Evolutionary conservation across 139 green algal species (phyloP).

Genomic region (Picochlorum sp.): DNA sequence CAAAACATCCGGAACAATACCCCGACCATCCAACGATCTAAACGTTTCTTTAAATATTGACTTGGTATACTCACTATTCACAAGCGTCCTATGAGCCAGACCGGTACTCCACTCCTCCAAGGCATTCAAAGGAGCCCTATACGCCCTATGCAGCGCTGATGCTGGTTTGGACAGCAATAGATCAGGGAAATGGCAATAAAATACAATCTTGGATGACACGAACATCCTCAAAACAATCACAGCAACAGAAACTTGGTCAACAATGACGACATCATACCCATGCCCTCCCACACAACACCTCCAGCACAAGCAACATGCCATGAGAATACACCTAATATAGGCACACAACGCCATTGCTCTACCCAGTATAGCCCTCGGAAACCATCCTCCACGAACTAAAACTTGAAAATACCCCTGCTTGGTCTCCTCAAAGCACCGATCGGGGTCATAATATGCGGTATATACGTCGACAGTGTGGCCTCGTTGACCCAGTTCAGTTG

Average conservation of each 20-base stretch:
- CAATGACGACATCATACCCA: slow-evolving; percentile 73
- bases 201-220: slow-evolving; percentile 62
- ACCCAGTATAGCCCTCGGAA: slow-evolving; percentile 66
- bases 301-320: slow-evolving; percentile 59
- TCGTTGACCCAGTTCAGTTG: slow-evolving; percentile 59
- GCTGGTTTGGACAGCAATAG: slow-evolving; percentile 58
- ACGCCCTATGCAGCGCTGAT: slow-evolving; percentile 33
- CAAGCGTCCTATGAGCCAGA: slow-evolving; percentile 61
- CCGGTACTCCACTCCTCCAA: slow-evolving; percentile 80
- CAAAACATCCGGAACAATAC: slow-evolving; percentile 59
- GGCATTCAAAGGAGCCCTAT: slow-evolving; percentile 68
- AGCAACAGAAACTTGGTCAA: slow-evolving; percentile 70
- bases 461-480: slow-evolving; percentile 84
- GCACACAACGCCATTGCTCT: slow-evolving; percentile 73
- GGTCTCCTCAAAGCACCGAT: slow-evolving; percentile 87
- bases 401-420: slow-evolving; percentile 65
- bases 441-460: slow-evolving; percentile 79
- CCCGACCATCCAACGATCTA: slow-evolving; percentile 27
- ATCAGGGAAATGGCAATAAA: slow-evolving; percentile 99
- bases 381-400: slow-evolving; percentile 66
- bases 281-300: slow-evolving; percentile 6
- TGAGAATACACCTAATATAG: slow-evolving; percentile 69
- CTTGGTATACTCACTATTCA: slow-evolving; percentile 91
- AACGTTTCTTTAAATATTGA: slow-evolving; percentile 80
- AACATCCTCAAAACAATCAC: slow-evolving; percentile 67